A percentile compares a stretch with the other conserved stretches of the same genome.
phyloP scores from a whole-genome alignment of 1,284 basidiomycete species.

The Trichosporon sp. region DNA sequence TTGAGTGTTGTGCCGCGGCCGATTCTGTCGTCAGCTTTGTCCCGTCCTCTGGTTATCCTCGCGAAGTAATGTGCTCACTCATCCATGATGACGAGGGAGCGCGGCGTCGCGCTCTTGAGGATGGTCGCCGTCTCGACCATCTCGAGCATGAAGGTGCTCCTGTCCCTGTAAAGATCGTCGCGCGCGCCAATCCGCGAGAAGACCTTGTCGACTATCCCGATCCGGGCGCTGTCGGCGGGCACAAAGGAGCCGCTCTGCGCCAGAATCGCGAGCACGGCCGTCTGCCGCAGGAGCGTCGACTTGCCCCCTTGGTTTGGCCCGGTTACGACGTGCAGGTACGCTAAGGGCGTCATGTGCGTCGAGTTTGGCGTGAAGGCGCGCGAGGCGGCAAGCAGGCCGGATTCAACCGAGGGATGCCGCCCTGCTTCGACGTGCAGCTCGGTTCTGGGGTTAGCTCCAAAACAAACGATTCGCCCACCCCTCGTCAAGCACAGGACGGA shows the following conservation, averaged over 20 bases:
- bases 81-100: constrained; percentile 92
- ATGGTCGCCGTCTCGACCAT: constrained; percentile 60
- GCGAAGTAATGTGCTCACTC: constrained; percentile 59
- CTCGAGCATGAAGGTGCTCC: constrained; percentile 78
- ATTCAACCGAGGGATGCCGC: constrained; percentile 89
- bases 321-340: constrained; percentile 77
- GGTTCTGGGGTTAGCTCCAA: constrained; percentile 58
- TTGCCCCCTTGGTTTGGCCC: constrained; percentile 97
- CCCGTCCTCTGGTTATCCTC: too few relatives aligned
- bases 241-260: constrained; percentile 93
- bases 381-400: constrained; percentile 74
- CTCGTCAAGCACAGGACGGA: constrained; percentile 70
- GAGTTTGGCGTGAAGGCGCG: constrained; percentile 83
- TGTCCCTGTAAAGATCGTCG: constrained; percentile 89
- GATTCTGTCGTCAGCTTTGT: constrained; percentile 55
- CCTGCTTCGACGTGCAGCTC: constrained; percentile 73
- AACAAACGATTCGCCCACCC: constrained; percentile 61
- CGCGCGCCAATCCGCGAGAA: constrained; percentile 95
- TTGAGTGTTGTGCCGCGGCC: constrained; percentile 90
- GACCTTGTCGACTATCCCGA: constrained; percentile 87
- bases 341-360: constrained; percentile 64
- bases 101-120: constrained; percentile 74
- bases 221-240: constrained; percentile 73
- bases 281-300: constrained; percentile 88
- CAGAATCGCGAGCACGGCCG: constrained; percentile 84